Base-by-base conservation (phyloP, 2,329 filamentous ascomycete species). In the Pseudopyrenochaeta lycopersici region DNA sequence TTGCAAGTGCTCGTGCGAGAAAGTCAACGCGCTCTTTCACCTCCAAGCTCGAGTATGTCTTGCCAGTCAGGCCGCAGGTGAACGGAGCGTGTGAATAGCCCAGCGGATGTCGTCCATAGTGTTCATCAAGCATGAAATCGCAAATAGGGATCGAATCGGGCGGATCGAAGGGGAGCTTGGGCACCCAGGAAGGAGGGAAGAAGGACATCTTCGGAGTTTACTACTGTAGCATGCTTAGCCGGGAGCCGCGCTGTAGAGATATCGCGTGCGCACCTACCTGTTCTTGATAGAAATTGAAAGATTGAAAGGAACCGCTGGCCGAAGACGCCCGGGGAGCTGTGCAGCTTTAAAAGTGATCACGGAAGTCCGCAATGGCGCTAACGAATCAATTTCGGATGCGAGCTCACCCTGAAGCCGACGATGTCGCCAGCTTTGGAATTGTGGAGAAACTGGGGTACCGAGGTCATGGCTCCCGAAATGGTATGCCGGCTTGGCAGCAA, bases 51-150 rank as follows among this genome's bases (percentile, higher is more conserved):
- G 85, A 85, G 73, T 88, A 90, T 3, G 85, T 84, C 71, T 84
- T 87, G 44, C 90, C 90, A 0, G 87, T 87, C 29, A 94, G 63
- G 15, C 90, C 91, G 68, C 90, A 94, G 30, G 88, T 92, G 76
- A 89, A 96, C 1, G 91, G 90, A 49, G 88, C 84, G 40, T 80
- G 80, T 17, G 91, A 88, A 56, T 85, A 80, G 29, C 83, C 81
- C 9, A 90, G 76, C 9, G 90, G 82, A 46, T 80, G 76, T 41
- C 91, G 85, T 31, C 90, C 90, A 67, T 91, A 84, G 40, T 82
- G 77, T 64, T 94, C 90, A 64, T 88, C 84, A 56, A 88, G 84
- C 79, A 96, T 88, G 75, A 96, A 96, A 46, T 94, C 86, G 60
- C 84, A 83, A 52, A 96, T 82, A 4, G 91, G 83, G 63, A 96